Evolutionary conservation across 2,329 filamentous ascomycete species (phyloP).

Genomic region (Lasiodiplodia sp.): DNA sequence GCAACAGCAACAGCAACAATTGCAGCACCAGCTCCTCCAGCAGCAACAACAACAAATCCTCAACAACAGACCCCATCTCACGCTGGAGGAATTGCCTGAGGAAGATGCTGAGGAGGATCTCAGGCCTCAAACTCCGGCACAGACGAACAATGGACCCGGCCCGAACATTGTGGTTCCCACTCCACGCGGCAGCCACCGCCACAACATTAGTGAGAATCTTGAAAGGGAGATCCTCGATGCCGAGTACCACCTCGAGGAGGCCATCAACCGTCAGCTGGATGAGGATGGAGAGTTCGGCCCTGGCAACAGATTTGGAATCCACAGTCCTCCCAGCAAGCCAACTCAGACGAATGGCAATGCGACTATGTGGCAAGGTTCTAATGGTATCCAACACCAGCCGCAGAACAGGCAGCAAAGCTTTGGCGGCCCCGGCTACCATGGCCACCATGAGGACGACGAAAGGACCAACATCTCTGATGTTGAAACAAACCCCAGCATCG

Average conservation of each 20-base stretch:
- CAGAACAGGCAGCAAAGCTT: conserved; percentile 69
- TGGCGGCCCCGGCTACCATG: conserved; percentile 38
- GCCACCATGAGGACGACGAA: conserved; percentile 41
- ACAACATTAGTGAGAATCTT: conserved; percentile 78
- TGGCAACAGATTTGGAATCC: conserved; percentile 50
- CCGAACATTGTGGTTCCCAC: conserved; percentile 67
- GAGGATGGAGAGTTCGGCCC: conserved; percentile 75
- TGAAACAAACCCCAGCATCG: conserved; percentile 46
- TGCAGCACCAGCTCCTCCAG: conserved; percentile 63
- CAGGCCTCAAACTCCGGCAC: conserved; percentile 42
- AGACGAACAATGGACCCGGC: conserved; percentile 49
- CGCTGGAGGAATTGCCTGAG: conserved; percentile 75
- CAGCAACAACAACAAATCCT: conserved; percentile 59
- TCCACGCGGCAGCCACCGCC: conserved; percentile 67
- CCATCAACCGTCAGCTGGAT: conserved; percentile 78
- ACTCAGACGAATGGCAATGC: conserved; percentile 31
- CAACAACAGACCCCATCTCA: conserved; percentile 55
- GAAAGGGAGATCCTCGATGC: conserved; percentile 86
- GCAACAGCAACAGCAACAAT: conserved; percentile 57
- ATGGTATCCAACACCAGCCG: conserved; percentile 74
- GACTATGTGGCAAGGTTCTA: conserved; percentile 45
- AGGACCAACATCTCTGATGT: conserved; percentile 49
- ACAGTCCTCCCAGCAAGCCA: conserved; percentile 36
- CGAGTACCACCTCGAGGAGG: conserved; percentile 83
- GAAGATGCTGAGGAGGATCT: conserved; percentile 69